Evolutionary conservation across 768 basidiomycete species (phyloP).

Genomic region (Chlorophyllum brunneum): DNA sequence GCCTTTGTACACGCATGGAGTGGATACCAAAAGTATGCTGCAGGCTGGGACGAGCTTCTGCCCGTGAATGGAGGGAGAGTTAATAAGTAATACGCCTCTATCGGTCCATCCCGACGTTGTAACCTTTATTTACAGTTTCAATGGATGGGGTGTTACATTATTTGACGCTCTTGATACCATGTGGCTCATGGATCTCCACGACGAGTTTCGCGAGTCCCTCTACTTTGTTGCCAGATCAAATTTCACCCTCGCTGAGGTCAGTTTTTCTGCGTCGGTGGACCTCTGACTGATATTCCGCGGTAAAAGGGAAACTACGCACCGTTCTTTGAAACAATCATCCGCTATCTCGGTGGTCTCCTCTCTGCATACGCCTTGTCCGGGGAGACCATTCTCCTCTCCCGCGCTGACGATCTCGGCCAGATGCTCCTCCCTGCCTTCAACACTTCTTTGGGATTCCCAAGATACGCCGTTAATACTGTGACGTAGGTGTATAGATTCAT

Average conservation of each 20-base stretch:
- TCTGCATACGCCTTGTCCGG: slow-evolving; percentile 75
- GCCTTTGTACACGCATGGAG: slow-evolving; percentile 62
- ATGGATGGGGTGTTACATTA: slow-evolving; percentile 71
- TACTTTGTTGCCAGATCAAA: slow-evolving; percentile 43
- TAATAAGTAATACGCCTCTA: slow-evolving; percentile 46
- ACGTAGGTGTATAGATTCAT: slow-evolving; percentile 32
- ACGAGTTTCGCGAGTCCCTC: slow-evolving; percentile 60
- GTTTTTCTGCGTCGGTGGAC: neutral
- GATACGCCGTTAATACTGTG: slow-evolving; percentile 60
- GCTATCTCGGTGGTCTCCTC: slow-evolving; percentile 80
- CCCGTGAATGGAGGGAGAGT: slow-evolving; percentile 45
- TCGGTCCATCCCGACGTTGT: neutral
- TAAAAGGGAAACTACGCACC: slow-evolving; percentile 34
- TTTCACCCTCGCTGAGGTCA: slow-evolving; percentile 28
- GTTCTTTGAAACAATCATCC: slow-evolving; percentile 80
- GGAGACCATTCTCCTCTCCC: slow-evolving; percentile 54
- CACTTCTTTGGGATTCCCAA: slow-evolving; percentile 66
- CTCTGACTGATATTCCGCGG: neutral
- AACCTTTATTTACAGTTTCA: slow-evolving; percentile 44
- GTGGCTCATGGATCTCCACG: slow-evolving; percentile 70
- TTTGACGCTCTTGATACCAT: slow-evolving; percentile 83
- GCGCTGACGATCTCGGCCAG: slow-evolving; percentile 71
- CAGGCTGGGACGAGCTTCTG: slow-evolving; percentile 52
- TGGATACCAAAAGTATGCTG: slow-evolving; percentile 49
- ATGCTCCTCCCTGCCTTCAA: slow-evolving; percentile 70